A percentile compares a stretch with the other conserved stretches of the same genome.
Evolutionary conservation across 805 yeast genomes (phyloP).

Genomic region (Candida ovalis): DNA sequence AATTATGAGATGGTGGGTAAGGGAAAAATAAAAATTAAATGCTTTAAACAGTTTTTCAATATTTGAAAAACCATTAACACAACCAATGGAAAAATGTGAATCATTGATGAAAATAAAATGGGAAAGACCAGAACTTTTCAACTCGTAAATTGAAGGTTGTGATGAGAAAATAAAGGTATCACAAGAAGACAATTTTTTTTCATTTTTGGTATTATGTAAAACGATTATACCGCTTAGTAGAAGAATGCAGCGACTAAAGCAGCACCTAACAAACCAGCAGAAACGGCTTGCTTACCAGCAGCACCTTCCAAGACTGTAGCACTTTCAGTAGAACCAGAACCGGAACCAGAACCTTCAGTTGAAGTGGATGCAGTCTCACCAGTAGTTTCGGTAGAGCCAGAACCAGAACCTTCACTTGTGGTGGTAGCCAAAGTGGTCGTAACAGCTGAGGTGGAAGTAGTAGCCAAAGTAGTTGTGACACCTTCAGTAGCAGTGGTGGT

Average conservation of each 20-base stretch:
- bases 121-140: background rate
- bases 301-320: conserved; percentile 19
- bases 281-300: conserved; percentile 21
- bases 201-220: background rate
- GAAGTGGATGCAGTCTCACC: conserved; percentile 4
- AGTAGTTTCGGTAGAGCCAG: conserved; percentile 7
- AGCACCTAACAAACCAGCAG: conserved; percentile 25
- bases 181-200: background rate
- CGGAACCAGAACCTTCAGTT: conserved; percentile 10
- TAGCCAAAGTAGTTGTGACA: conserved; percentile 1
- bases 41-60: background rate
- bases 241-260: conserved; percentile 22
- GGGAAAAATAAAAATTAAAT: background rate
- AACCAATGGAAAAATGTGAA: background rate
- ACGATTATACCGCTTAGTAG: conserved; percentile 8
- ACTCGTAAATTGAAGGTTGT: background rate
- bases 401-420: conserved; percentile 11
- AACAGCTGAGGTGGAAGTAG: conserved; percentile 16
- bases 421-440: conserved; percentile 18
- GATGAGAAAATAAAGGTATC: background rate
- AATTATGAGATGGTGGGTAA: background rate
- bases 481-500: conserved; percentile 16
- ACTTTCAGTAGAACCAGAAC: conserved; percentile 9
- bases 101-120: background rate
- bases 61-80: too few species aligned